These are phyloP conservation scores for Brettanomyces bruxellensis DNA, from an alignment of 805 yeast genomes.

Conservation along the genomic window DNA sequence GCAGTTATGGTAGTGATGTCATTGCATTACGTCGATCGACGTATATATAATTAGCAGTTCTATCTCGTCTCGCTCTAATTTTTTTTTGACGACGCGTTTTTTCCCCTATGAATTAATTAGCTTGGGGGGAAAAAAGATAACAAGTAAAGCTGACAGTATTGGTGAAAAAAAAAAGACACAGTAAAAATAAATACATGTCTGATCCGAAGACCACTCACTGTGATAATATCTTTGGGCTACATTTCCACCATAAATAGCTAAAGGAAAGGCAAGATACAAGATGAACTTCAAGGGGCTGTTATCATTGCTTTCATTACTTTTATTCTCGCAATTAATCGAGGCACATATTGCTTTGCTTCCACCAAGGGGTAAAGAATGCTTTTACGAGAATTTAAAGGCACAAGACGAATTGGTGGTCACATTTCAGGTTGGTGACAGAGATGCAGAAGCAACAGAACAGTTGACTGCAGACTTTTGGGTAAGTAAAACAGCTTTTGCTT, in stretches of 20 bases:
- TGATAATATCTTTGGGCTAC: not conserved
- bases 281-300: not conserved
- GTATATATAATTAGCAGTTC: too few species aligned
- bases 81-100: too few species aligned
- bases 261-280: not conserved
- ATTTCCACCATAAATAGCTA: not conserved
- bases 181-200: not conserved
- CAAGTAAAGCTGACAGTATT: not conserved
- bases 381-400: constrained; percentile 70
- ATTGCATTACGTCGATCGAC: too few species aligned
- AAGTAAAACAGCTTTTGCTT: not conserved
- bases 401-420: constrained; percentile 83
- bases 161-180: not conserved
- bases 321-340: constrained; percentile 7
- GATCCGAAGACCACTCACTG: not conserved
- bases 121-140: not conserved
- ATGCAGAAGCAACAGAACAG: constrained; percentile 60
- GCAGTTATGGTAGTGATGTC: too few species aligned
- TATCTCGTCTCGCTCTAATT: too few species aligned
- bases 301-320: not conserved
- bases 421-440: constrained; percentile 91
- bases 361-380: constrained; percentile 80
- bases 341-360: constrained; percentile 83
- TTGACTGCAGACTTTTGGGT: constrained; percentile 55
- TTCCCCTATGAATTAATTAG: too few species aligned